Percentiles rank a stretch among this genome's conserved stretches.
Evolutionary conservation across 305 asterid species (phyloP).

Genomic region (Stenogyne calaminthoides): DNA sequence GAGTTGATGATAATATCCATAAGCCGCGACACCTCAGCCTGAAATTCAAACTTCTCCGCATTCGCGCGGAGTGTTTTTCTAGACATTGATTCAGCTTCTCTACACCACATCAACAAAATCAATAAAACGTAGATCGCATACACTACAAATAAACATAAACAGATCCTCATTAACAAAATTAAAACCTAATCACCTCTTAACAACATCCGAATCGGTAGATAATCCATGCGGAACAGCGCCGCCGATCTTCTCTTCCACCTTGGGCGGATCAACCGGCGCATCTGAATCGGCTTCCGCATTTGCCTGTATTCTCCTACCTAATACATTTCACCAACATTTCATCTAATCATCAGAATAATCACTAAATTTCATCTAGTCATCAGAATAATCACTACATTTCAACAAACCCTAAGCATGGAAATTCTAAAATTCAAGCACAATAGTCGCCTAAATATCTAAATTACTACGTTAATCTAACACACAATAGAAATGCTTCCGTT

Average conservation of each 20-base stretch:
- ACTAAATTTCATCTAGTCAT: background rate
- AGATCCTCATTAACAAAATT: background rate
- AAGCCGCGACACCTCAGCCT: constrained; percentile 95
- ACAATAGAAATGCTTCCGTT: background rate
- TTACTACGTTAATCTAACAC: background rate
- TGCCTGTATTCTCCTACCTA: constrained; percentile 80
- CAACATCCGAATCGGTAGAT: constrained; percentile 89
- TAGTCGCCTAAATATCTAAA: background rate
- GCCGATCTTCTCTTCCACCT: constrained; percentile 87
- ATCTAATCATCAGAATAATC: background rate
- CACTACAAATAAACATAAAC: background rate
- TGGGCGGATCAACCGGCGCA: constrained; percentile 84
- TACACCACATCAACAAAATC: constrained; percentile 39
- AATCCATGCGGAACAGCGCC: constrained; percentile 81
- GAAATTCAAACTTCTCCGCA: constrained; percentile 93
- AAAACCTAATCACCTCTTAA: constrained; percentile 51
- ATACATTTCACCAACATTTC: background rate
- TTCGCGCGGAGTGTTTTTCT: constrained; percentile 58
- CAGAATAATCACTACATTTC: background rate
- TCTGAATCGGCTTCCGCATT: constrained; percentile 77
- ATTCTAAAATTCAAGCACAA: background rate
- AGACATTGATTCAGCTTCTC: constrained; percentile 93
- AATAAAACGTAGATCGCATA: constrained; percentile 18
- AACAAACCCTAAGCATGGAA: background rate
- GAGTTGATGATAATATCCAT: constrained; percentile 97